A percentile compares a stretch with the other conserved stretches of the same genome.
phyloP scores from a whole-genome alignment of 2,329 filamentous ascomycete species.

The Neofusicoccum kwambonambiense region DNA sequence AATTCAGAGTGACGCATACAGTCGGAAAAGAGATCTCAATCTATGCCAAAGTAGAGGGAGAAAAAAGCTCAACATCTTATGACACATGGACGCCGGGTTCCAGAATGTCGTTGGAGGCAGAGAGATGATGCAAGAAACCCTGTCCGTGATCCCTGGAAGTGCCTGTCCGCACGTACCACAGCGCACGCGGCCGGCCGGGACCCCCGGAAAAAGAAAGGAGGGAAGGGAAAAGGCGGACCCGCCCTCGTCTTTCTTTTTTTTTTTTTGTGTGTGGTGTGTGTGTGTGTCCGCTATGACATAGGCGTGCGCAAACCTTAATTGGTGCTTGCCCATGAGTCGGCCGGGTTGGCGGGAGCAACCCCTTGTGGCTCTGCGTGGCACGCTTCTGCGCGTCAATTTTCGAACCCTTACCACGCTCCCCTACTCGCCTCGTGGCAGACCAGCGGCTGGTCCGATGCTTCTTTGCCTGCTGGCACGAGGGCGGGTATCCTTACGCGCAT shows the following conservation, averaged over 20 bases:
- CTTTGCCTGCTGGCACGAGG: conserved; percentile 1
- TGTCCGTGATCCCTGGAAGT: conserved; percentile 6
- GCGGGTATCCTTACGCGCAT: conserved; percentile 1
- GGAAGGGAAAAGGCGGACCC: background rate
- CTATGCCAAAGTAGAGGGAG: too few species aligned
- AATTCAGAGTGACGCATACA: background rate
- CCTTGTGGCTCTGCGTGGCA: conserved; percentile 7
- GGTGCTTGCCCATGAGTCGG: background rate
- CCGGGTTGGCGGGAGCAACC: background rate
- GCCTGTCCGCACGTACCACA: background rate
- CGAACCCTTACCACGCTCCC: background rate
- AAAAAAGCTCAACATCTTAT: background rate
- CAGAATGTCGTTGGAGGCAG: background rate
- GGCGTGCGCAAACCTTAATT: conserved; percentile 8
- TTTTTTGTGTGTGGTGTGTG: background rate
- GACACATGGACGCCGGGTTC: background rate
- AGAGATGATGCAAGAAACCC: background rate
- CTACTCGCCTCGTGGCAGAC: background rate
- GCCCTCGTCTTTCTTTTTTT: background rate
- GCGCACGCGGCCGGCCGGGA: background rate
- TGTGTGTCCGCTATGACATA: background rate
- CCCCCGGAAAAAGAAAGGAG: background rate
- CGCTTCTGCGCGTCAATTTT: conserved; percentile 14
- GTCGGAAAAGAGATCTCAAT: background rate
- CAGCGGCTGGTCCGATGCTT: background rate